phyloP scores from a whole-genome alignment of 192 early-diverging fungal genomes.

The Coemansia erecta region DNA sequence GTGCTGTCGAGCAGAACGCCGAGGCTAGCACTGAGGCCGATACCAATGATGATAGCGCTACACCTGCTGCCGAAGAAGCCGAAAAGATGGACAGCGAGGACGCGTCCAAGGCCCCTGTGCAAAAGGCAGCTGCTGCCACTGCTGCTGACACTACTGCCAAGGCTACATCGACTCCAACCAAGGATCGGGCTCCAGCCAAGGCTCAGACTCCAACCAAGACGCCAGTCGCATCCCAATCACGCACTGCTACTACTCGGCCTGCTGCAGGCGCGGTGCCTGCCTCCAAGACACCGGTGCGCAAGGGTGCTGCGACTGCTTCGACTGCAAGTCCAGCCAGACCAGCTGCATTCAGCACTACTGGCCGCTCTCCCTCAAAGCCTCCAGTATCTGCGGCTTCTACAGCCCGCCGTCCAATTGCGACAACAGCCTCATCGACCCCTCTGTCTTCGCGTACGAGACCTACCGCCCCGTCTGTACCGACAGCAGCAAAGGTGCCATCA shows the following conservation, averaged over 20 bases:
- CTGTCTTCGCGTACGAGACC: constrained; percentile 2
- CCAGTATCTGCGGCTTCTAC: neutral
- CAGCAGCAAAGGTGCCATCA: neutral
- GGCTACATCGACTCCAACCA: neutral
- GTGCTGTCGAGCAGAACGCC: neutral
- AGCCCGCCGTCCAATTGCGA: neutral
- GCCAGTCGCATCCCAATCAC: neutral
- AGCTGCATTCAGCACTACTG: neutral
- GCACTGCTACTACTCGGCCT: too few species aligned
- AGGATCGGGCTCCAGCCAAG: neutral
- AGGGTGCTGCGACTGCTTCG: neutral
- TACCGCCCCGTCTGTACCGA: constrained; percentile 3
- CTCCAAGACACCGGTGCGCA: neutral
- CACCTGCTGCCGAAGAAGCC: neutral
- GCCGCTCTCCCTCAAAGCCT: neutral
- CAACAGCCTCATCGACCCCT: neutral
- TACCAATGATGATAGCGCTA: neutral
- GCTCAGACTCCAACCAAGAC: neutral
- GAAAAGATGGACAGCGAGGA: neutral
- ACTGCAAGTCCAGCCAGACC: neutral
- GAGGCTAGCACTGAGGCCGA: constrained; percentile 7
- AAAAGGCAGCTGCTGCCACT: neutral
- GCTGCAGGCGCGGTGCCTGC: neutral
- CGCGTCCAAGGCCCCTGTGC: neutral
- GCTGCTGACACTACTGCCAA: neutral